These are phyloP conservation scores for Pythium insidiosum DNA, from an alignment of 352 stramenopile species.

Conservation along the genomic window DNA sequence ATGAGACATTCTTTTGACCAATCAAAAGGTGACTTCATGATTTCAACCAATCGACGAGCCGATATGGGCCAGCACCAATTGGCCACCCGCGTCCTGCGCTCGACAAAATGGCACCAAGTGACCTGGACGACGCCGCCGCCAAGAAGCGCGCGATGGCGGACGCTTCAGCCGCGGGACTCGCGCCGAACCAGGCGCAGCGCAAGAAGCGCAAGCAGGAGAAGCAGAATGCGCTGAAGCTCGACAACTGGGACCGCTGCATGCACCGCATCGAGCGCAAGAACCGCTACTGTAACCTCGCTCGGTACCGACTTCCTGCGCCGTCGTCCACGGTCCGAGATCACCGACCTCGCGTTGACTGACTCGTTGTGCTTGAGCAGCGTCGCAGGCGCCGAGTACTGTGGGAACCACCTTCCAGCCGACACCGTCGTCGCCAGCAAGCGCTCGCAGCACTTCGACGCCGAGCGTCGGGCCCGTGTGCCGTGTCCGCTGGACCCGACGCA, in stretches of 20 bases:
- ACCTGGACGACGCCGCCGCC: conserved; percentile 14
- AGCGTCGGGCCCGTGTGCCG: conserved; percentile 47
- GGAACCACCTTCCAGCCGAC: conserved; percentile 54
- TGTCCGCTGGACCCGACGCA: conserved; percentile 65
- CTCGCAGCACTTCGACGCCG: conserved; percentile 53
- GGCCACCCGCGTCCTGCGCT: too few species aligned
- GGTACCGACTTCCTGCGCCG: too few species aligned
- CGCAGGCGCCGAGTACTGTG: conserved; percentile 53
- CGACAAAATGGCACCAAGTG: too few species aligned
- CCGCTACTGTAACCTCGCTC: conserved; percentile 73
- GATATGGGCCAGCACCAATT: too few species aligned
- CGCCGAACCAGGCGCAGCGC: conserved; percentile 26
- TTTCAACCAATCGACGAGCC: conserved; percentile 1
- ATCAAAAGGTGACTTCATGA: neutral
- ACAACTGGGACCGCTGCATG: conserved; percentile 73
- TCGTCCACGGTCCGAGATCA: neutral
- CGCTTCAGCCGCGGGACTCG: neutral
- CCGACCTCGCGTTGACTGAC: neutral
- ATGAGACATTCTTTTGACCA: too few species aligned
- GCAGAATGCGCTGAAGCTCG: conserved; percentile 26
- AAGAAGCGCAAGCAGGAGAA: conserved; percentile 62
- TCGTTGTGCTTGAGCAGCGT: conserved; percentile 18
- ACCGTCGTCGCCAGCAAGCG: conserved; percentile 36
- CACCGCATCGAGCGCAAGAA: conserved; percentile 75
- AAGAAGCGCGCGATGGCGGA: conserved; percentile 23